Evolutionary conservation across 176 grass and related monocot species (phyloP).

Genomic region (Alopecurus myosuroides): DNA sequence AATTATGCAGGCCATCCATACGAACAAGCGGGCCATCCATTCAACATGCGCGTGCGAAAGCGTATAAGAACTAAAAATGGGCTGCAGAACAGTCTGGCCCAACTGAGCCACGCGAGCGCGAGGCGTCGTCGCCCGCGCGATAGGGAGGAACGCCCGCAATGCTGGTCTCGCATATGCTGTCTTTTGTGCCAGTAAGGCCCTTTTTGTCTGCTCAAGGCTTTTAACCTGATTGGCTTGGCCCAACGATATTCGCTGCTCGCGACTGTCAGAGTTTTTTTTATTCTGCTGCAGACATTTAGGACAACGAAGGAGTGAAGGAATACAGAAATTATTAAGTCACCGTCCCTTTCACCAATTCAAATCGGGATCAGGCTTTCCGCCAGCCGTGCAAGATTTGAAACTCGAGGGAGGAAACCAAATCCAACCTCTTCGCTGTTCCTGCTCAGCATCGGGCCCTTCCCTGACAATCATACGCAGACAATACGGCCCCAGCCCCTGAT

Average conservation of each 20-base stretch:
- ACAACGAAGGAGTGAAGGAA: background rate
- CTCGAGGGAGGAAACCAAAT: background rate
- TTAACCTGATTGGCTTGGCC: background rate
- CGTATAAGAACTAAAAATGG: no score
- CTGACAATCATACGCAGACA: background rate
- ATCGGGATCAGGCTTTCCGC: background rate
- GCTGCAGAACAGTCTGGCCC: no score
- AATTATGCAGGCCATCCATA: no score
- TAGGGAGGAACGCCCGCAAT: no score
- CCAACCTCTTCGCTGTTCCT: background rate
- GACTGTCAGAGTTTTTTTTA: background rate
- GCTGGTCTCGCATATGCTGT: background rate
- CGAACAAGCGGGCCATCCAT: no score
- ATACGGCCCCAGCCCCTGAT: background rate
- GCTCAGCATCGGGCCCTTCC: slow-evolving; percentile 18
- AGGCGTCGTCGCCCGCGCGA: no score
- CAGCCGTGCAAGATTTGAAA: background rate
- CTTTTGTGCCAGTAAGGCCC: background rate
- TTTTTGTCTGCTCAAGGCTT: background rate
- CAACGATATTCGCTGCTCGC: background rate
- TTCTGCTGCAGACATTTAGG: background rate
- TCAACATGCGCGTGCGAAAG: no score
- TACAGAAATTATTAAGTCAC: background rate
- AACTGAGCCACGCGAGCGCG: no score
- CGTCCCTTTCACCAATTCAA: background rate